Base-by-base conservation (phyloP, 2,329 filamentous ascomycete genomes). In the Rhytidhysteron rufulum region DNA sequence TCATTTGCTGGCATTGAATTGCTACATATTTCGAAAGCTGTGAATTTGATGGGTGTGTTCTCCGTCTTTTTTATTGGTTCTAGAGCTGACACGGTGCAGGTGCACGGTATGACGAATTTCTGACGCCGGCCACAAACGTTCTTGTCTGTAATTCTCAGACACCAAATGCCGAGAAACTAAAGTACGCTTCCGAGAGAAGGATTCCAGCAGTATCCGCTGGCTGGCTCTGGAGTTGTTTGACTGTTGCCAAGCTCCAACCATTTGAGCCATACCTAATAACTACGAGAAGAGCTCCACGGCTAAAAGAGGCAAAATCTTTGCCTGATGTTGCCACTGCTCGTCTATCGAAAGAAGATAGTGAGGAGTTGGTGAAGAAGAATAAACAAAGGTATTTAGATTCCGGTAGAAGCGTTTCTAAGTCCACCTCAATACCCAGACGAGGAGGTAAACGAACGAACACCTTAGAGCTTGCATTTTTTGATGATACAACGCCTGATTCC, bases 151-250 rank as follows among this genome's bases (percentile, higher is more conserved):
- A 81, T 41, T 74, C 72, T 65, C 30, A 50, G 4, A 70, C 71
- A 1, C 73, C 66, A 31, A 88, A 66, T 69, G 78, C 60, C 42
- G 85, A 93, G 49, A 98, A 98, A 66, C 70, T 93, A 15, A 80
- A 84, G 32, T 83, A 88, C 57, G 89, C 89, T 1, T 62, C 80
- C 7, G 76, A 83, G 52, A 87, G 86, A 74, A 76, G 77, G 4
- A 84, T 97, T 9, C 87, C 89, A 2, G 80, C 91, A n/a, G 86
- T 97, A 9, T 78, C 78, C 6, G 79, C 80, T 15, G 79, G 84
- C 17, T 98, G 93, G 93, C 72, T 98, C 3, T 93, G 86, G 83
- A 77, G 83, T 37, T 93, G 86, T 49, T 81, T 96, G 37, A 72
- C 74, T 39, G 62, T 57, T 33, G 54, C 78, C 21, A 62, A 70